phyloP scores from a whole-genome alignment of 441 rosid species.

The Gossypium schwendimanii region DNA sequence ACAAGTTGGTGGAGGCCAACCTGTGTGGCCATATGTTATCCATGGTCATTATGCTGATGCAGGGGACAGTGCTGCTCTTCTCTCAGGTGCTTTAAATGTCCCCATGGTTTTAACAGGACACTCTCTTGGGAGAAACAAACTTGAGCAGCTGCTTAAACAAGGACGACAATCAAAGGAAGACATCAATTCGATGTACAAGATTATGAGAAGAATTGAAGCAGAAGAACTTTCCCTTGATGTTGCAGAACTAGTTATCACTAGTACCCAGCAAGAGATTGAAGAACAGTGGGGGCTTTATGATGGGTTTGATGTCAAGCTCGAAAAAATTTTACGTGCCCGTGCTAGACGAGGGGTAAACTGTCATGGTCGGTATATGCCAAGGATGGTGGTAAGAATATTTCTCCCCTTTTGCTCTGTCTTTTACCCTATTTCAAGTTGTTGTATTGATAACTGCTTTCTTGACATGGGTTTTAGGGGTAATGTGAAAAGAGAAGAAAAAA shows the following conservation, averaged over 20 bases:
- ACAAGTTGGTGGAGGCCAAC: conserved; percentile 75
- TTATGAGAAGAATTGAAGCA: conserved; percentile 86
- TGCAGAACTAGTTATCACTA: conserved; percentile 93
- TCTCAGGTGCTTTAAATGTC: conserved; percentile 90
- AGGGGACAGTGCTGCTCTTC: conserved; percentile 85
- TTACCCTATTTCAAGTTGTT: background rate
- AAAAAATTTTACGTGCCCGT: conserved; percentile 88
- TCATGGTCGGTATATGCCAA: conserved; percentile 91
- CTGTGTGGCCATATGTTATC: conserved; percentile 92
- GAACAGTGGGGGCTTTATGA: conserved; percentile 99
- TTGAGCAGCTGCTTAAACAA: conserved; percentile 91
- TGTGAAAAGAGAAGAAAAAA: background rate
- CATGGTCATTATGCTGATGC: conserved; percentile 98
- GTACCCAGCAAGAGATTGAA: conserved; percentile 90
- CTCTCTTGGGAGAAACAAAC: conserved; percentile 93
- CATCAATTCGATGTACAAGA: conserved; percentile 84
- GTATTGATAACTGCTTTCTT: background rate
- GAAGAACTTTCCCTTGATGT: conserved; percentile 95
- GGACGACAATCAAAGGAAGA: conserved; percentile 88
- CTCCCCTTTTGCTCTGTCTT: background rate
- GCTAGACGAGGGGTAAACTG: conserved; percentile 87
- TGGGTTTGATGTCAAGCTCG: conserved; percentile 95
- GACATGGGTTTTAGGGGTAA: background rate
- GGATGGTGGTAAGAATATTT: conserved; percentile 71
- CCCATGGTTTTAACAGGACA: conserved; percentile 98